Base-by-base conservation (phyloP, 1,139 yeast genomes). In the Blastobotrys persicus region DNA sequence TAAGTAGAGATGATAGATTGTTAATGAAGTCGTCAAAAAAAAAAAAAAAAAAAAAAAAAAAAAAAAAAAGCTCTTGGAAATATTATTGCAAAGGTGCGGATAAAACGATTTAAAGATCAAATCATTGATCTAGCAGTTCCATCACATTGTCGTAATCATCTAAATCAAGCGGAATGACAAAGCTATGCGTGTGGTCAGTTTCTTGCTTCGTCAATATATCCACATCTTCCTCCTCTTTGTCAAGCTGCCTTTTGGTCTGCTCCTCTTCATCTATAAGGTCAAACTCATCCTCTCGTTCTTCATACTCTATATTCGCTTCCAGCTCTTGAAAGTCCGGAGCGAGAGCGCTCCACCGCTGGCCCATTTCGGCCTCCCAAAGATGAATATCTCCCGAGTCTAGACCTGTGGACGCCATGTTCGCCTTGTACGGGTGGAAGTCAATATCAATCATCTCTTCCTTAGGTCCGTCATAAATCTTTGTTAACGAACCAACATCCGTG, bases 261-360 rank as follows among this genome's bases (percentile, higher is more conserved):
- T 77, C 84, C 35, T 75, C 79, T 51, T 82, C 86, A 53, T 83
- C 91, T 12, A 81, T 77, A 32, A 87, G 78, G 65, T 91, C 98
- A 66, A 91, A 91, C 66, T 91, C 98, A 65, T 89, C 96, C 65
- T 91, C 98, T 52, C 78, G 78, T 62, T 91, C 98, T 55, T 81
- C 80, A 66, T 91, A 91, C 53, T 87, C 89, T 12, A 88, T 84
- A 61, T 89, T 91, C 61, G 91, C 96, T 63, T 91, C 97, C 39
- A 91, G 83, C 65, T 91, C 98, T 48, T 86, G 95, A 64, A 92
- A 91, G 66, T 92, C 98, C 0, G 98, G 98, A 0, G 98, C 98
- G 58, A 91, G 73, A 0, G 97, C 96, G 66, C 95, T 85, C 98
- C 98, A 91, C 68, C 88, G 86, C 61, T 89, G 97, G 0, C 95